Conservation (phyloP, 352 stramenopile genomes). For the Phytophthora cryptogea region DNA sequence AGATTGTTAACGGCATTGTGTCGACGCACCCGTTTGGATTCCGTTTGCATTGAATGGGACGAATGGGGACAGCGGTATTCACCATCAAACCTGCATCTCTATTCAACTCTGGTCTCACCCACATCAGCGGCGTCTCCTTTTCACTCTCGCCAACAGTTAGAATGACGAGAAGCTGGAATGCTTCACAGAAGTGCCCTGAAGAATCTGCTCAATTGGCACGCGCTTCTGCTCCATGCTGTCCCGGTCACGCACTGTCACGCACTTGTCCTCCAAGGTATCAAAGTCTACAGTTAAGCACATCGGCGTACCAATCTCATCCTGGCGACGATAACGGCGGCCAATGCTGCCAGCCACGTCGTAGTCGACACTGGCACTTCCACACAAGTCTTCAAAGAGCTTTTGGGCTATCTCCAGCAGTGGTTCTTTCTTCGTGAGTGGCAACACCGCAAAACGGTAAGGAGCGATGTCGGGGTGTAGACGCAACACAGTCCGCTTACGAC, state of each 20-base stretch:
- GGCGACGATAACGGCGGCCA: constrained; percentile 92
- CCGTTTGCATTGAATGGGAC: background rate
- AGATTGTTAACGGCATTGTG: background rate
- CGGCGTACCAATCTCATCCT: constrained; percentile 97
- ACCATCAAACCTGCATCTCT: constrained; percentile 17
- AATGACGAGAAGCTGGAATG: constrained; percentile 50
- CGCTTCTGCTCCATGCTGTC: constrained; percentile 96
- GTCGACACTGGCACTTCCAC: constrained; percentile 87
- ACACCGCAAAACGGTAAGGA: constrained; percentile 91
- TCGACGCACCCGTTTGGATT: background rate
- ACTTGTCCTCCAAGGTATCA: constrained; percentile 95
- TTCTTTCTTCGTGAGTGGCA: constrained; percentile 97
- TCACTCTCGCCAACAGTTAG: constrained; percentile 20
- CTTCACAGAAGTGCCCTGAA: constrained; percentile 45
- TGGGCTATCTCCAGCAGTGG: constrained; percentile 88
- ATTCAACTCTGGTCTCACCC: constrained; percentile 21
- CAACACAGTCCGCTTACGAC: constrained; percentile 83
- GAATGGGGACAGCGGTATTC: background rate
- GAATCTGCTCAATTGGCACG: constrained; percentile 91
- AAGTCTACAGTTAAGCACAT: constrained; percentile 98
- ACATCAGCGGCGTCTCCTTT: constrained; percentile 5
- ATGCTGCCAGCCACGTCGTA: constrained; percentile 93
- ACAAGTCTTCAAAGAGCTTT: constrained; percentile 91
- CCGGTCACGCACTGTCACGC: constrained; percentile 95
- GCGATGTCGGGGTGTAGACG: constrained; percentile 94